phyloP scores from a whole-genome alignment of 1,284 basidiomycete genomes.

The Entoloma clypeatum region DNA sequence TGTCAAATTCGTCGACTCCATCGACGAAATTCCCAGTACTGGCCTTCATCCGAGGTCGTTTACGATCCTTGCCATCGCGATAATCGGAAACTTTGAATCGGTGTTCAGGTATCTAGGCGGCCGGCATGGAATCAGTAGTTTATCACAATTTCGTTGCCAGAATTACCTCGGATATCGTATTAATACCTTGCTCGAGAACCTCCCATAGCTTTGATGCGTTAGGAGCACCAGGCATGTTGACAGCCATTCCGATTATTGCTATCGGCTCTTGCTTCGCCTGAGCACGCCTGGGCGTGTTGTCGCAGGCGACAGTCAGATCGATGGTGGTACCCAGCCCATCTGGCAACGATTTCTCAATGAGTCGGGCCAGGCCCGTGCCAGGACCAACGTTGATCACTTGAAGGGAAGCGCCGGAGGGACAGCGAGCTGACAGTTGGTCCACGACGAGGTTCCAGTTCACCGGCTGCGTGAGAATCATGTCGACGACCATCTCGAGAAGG shows the following conservation, averaged over 20 bases:
- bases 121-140: too few relatives aligned
- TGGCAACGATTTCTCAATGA: constrained; percentile 36
- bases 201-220: constrained; percentile 51
- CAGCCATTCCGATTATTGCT: constrained; percentile 69
- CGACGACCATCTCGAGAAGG: constrained; percentile 47
- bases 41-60: constrained; percentile 47
- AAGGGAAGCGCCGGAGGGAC: constrained; percentile 26
- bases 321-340: constrained; percentile 21
- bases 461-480: constrained; percentile 54
- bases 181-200: constrained; percentile 51
- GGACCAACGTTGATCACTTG: constrained; percentile 55
- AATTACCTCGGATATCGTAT: constrained; percentile 57
- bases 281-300: constrained; percentile 2
- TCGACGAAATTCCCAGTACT: constrained; percentile 62
- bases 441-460: constrained; percentile 52
- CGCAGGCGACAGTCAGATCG: constrained; percentile 27
- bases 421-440: constrained; percentile 25
- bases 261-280: constrained; percentile 47
- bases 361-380: constrained; percentile 41
- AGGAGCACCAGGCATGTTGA: constrained; percentile 57
- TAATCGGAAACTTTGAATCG: constrained; percentile 52
- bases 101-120: constrained; percentile 52
- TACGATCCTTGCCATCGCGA: constrained; percentile 22
- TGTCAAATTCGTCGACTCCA: constrained; percentile 57
- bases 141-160: too few relatives aligned